Evolutionary conservation across 164 flowering plant species (phyloP).

Genomic region (Sextonia rubra): DNA sequence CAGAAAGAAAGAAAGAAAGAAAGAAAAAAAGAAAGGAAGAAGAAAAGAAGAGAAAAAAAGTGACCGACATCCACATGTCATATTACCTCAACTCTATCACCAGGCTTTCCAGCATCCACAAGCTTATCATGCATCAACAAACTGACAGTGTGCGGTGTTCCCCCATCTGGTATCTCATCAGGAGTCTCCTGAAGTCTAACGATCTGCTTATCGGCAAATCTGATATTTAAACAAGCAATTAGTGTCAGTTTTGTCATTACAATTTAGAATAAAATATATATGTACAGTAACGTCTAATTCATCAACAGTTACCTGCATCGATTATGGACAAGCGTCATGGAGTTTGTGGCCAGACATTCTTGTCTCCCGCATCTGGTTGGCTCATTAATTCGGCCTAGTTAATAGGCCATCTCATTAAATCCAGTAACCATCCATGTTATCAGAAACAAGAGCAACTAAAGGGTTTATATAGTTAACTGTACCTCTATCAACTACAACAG

Average conservation of each 20-base stretch:
- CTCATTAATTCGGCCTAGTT: conserved; percentile 72
- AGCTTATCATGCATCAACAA: conserved; percentile 95
- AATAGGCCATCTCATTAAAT: conserved; percentile 1
- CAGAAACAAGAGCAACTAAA: not conserved
- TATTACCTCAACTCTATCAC: conserved; percentile 93
- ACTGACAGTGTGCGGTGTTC: conserved; percentile 97
- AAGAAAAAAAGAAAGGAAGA: not conserved
- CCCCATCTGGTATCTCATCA: conserved; percentile 98
- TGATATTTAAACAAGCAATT: conserved; percentile 13
- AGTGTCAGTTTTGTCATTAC: not conserved
- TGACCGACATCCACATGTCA: not conserved
- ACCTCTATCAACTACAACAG: conserved; percentile 90
- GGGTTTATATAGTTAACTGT: not conserved
- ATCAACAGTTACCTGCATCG: conserved; percentile 71
- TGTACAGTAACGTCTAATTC: not conserved
- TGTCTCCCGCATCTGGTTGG: conserved; percentile 63
- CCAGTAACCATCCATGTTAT: conserved; percentile 6
- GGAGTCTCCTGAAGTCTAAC: conserved; percentile 99
- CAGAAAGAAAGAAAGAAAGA: not conserved
- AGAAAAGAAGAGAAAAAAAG: not conserved
- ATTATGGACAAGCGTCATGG: conserved; percentile 89
- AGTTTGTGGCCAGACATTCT: conserved; percentile 76
- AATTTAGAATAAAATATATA: not conserved
- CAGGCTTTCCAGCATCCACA: conserved; percentile 93
- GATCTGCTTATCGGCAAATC: conserved; percentile 95